Evolutionary conservation across 2,329 filamentous ascomycete genomes (phyloP).

Genomic region (Verticillium nubilum): DNA sequence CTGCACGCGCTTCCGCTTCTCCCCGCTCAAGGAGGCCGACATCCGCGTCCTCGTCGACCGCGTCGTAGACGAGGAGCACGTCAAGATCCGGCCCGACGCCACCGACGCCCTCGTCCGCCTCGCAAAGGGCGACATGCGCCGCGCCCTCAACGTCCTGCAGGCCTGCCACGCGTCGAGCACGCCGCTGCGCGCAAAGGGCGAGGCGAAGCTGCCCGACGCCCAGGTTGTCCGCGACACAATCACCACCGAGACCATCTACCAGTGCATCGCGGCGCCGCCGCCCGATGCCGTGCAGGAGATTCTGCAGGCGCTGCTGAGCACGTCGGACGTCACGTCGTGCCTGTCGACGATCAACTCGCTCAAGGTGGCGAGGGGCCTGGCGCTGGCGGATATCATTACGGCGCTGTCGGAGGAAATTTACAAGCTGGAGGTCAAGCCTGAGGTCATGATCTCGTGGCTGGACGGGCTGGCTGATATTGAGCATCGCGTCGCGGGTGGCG

Average conservation of each 20-base stretch:
- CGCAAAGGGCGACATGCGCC: slow-evolving; percentile 93
- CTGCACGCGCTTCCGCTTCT: slow-evolving; percentile 93
- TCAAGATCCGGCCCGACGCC: slow-evolving; percentile 78
- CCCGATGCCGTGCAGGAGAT: slow-evolving; percentile 85
- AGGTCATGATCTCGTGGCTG: slow-evolving; percentile 87
- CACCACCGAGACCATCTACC: slow-evolving; percentile 93
- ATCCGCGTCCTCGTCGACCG: slow-evolving; percentile 82
- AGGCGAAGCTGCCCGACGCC: slow-evolving; percentile 53
- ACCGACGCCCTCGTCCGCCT: slow-evolving; percentile 77
- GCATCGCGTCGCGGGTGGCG: slow-evolving; percentile 82
- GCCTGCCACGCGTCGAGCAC: slow-evolving; percentile 92
- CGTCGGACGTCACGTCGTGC: slow-evolving; percentile 83
- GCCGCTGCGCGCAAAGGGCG: slow-evolving; percentile 57
- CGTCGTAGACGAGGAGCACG: slow-evolving; percentile 80
- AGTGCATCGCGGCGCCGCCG: slow-evolving; percentile 92
- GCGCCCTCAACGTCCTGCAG: slow-evolving; percentile 91
- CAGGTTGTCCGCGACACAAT: slow-evolving; percentile 68
- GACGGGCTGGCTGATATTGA: slow-evolving; percentile 90
- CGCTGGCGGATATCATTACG: slow-evolving; percentile 89
- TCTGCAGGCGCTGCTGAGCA: slow-evolving; percentile 74
- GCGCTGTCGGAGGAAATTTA: slow-evolving; percentile 76
- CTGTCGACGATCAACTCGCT: slow-evolving; percentile 82
- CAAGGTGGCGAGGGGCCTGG: slow-evolving; percentile 79
- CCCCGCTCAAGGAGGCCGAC: slow-evolving; percentile 82
- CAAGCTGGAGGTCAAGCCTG: slow-evolving; percentile 75